These are phyloP conservation scores for Millerozyma miso DNA, from an alignment of 805 yeast genomes.

Conservation along the genomic window DNA sequence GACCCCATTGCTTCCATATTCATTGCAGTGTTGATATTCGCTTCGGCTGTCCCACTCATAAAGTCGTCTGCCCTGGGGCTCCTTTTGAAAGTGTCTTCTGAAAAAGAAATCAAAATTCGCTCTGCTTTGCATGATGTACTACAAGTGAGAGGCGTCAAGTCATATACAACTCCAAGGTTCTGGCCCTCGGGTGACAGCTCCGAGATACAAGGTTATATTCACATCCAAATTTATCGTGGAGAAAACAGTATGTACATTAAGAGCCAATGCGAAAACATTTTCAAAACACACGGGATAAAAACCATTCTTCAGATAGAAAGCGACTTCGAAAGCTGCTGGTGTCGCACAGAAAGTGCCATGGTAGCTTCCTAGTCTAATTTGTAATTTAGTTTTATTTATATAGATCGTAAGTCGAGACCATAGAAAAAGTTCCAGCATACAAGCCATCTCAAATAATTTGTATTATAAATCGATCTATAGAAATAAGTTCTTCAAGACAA, in stretches of 20 bases:
- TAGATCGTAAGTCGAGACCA: background rate
- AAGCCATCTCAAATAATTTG: background rate
- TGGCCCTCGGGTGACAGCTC: constrained; percentile 58
- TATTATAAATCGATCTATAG: background rate
- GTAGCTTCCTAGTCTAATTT: background rate
- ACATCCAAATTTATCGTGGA: constrained; percentile 66
- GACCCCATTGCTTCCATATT: constrained; percentile 91
- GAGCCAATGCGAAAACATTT: constrained; percentile 53
- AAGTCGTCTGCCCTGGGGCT: constrained; percentile 75
- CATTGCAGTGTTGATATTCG: constrained; percentile 74
- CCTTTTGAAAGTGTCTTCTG: constrained; percentile 55
- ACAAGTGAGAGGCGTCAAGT: constrained; percentile 71
- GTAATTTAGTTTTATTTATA: background rate
- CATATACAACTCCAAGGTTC: constrained; percentile 86
- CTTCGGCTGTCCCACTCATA: constrained; percentile 80
- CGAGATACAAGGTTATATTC: constrained; percentile 61
- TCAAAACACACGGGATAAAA: constrained; percentile 46
- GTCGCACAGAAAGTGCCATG: constrained; percentile 30
- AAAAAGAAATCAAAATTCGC: constrained; percentile 60
- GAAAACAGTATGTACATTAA: constrained; percentile 61
- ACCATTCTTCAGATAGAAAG: constrained; percentile 67
- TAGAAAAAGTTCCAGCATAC: background rate
- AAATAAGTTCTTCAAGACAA: background rate
- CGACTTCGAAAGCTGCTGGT: constrained; percentile 66
- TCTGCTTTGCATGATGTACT: constrained; percentile 64